These are phyloP conservation scores for Leptodermis oblonga DNA, from an alignment of 257 asterid species.

Conservation along the genomic window DNA sequence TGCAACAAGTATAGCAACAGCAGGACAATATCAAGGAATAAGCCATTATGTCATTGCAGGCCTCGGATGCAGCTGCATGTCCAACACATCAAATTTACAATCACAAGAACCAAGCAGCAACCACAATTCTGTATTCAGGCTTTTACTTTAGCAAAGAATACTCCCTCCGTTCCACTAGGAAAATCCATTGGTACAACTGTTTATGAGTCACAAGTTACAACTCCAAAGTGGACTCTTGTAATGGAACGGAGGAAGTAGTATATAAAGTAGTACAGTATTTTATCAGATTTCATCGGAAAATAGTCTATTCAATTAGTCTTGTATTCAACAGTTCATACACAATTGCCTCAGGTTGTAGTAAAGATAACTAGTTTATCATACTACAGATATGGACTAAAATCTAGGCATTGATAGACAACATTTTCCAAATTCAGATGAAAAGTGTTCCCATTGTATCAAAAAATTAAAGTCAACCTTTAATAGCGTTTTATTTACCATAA, in stretches of 20 bases:
- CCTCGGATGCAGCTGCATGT: constrained; percentile 71
- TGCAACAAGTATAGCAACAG: constrained; percentile 94
- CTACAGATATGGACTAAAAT: not conserved
- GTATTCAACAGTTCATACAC: not conserved
- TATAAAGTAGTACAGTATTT: not conserved
- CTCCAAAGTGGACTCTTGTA: no score
- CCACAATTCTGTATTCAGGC: not conserved
- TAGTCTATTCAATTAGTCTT: not conserved
- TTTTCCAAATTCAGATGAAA: not conserved
- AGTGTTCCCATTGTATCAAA: not conserved
- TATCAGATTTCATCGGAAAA: not conserved
- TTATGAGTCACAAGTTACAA: no score
- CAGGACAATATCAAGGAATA: constrained; percentile 79
- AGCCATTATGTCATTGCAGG: constrained; percentile 87
- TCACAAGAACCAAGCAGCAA: not conserved
- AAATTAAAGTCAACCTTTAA: not conserved
- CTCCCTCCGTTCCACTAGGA: no score
- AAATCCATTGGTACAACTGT: no score
- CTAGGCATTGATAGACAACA: not conserved
- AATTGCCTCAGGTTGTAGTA: not conserved
- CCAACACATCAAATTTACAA: constrained; percentile 18
- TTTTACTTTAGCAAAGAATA: no score
- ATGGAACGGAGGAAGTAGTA: no score
- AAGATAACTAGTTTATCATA: not conserved
- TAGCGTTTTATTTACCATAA: not conserved